A percentile compares a stretch with the other conserved stretches of the same genome.
phyloP scores from a whole-genome alignment of 2,329 filamentous ascomycete genomes.

The Arthrobotrys sinensis region DNA sequence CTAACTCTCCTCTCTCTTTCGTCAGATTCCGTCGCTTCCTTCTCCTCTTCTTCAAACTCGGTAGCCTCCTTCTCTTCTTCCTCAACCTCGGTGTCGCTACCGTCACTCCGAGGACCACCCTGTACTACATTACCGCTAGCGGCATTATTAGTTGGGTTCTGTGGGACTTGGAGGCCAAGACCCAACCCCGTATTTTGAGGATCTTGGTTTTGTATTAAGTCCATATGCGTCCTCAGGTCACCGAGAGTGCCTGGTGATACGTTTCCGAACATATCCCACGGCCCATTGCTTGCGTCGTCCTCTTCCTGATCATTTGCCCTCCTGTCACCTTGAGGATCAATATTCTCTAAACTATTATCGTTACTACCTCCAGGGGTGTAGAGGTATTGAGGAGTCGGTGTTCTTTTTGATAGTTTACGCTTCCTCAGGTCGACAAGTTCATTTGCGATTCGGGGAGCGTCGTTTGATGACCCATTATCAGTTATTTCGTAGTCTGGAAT shows the following conservation, averaged over 20 bases:
- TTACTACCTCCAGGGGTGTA: neutral
- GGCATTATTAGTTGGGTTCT: neutral
- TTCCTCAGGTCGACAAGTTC: neutral
- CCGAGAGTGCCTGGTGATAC: neutral
- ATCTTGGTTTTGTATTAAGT: neutral
- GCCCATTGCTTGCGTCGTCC: conserved; percentile 7
- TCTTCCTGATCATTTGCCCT: neutral
- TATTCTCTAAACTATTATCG: neutral
- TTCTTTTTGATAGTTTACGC: neutral
- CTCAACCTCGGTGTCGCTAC: neutral
- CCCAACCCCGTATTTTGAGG: conserved; percentile 14
- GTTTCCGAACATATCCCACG: conserved; percentile 11
- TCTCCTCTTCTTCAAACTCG: conserved; percentile 5
- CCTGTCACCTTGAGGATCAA: neutral
- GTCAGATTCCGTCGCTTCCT: neutral
- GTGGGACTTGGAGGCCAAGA: neutral
- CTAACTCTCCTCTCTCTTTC: neutral
- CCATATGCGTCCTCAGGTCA: neutral
- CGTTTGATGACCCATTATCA: neutral
- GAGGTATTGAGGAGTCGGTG: neutral
- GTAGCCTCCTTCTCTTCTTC: conserved; percentile 1
- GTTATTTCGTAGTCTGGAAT: neutral
- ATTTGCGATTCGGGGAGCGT: too few relatives aligned
- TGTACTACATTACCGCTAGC: neutral
- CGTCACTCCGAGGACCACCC: neutral